phyloP scores from a whole-genome alignment of 768 basidiomycete species.

The Favolaschia claudopus region DNA sequence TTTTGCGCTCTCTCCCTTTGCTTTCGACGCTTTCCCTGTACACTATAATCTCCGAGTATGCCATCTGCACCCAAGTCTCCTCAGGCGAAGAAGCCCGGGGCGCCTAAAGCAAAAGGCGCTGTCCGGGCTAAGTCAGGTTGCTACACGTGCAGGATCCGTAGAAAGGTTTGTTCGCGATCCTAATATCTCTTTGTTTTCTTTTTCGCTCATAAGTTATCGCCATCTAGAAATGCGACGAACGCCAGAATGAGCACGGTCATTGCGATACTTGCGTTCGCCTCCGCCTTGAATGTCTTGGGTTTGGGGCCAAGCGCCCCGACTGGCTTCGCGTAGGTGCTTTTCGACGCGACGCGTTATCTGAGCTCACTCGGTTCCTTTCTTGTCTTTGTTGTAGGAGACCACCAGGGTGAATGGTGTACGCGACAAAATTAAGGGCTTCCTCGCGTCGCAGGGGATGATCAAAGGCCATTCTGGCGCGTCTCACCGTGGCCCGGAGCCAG shows the following conservation, averaged over 20 bases:
- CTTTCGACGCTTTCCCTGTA: conserved; percentile 22
- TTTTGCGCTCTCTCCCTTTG: conserved; percentile 19
- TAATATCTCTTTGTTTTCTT: conserved; percentile 5
- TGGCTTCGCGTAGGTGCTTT: conserved; percentile 74
- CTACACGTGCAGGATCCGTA: conserved; percentile 86
- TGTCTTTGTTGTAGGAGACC: conserved; percentile 58
- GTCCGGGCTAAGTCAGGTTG: conserved; percentile 89
- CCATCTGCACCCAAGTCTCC: conserved; percentile 53
- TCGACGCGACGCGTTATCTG: conserved; percentile 6
- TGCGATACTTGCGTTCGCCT: conserved; percentile 84
- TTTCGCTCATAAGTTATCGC: conserved; percentile 29
- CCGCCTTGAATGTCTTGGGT: conserved; percentile 84
- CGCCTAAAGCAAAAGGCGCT: conserved; percentile 81
- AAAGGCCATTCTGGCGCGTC: conserved; percentile 84
- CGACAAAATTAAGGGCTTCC: conserved; percentile 80
- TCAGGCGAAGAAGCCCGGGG: conserved; percentile 53
- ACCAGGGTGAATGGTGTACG: conserved; percentile 72
- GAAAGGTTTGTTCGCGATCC: conserved; percentile 64
- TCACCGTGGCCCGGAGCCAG: conserved; percentile 63
- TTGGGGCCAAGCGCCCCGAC: conserved; percentile 85
- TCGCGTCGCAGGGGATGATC: conserved; percentile 87
- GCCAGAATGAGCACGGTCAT: conserved; percentile 62
- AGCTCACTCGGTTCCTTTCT: conserved; percentile 1
- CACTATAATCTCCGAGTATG: conserved; percentile 34
- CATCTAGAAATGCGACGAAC: conserved; percentile 84